phyloP scores from a whole-genome alignment of 1,284 basidiomycete genomes.

The Ceratobasidium sp. region DNA sequence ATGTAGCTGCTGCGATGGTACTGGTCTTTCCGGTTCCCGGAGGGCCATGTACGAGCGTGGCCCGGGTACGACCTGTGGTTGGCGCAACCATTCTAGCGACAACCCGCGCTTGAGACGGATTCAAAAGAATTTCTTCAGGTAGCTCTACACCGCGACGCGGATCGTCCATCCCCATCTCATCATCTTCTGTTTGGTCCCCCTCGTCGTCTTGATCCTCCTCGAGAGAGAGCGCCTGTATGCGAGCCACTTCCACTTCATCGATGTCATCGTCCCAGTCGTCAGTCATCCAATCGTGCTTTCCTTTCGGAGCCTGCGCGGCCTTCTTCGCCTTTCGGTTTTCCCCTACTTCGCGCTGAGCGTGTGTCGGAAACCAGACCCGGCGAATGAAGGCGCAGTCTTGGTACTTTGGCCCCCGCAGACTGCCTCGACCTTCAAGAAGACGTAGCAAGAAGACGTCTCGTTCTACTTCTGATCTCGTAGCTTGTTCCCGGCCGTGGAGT shows the following conservation, averaged over 20 bases:
- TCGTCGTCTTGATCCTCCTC: conserved; percentile 6
- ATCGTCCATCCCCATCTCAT: not conserved
- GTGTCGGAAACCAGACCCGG: conserved; percentile 44
- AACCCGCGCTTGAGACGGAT: conserved; percentile 21
- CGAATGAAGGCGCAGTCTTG: conserved; percentile 40
- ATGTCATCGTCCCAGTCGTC: conserved; percentile 35
- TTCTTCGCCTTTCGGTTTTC: conserved; percentile 18
- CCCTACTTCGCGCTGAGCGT: not conserved
- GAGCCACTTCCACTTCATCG: conserved; percentile 26
- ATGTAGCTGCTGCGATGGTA: conserved; percentile 70
- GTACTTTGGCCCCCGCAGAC: conserved; percentile 27
- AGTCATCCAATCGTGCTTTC: conserved; percentile 14
- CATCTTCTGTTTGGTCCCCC: conserved; percentile 34
- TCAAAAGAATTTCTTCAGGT: conserved; percentile 10
- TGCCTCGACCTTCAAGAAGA: conserved; percentile 32
- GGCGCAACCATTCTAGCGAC: conserved; percentile 39
- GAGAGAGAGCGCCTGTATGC: conserved; percentile 1
- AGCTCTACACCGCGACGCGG: conserved; percentile 18
- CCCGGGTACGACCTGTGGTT: conserved; percentile 1
- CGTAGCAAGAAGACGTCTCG: conserved; percentile 41
- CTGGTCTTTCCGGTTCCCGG: conserved; percentile 71
- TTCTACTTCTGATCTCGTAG: conserved; percentile 28
- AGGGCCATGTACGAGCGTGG: conserved; percentile 66
- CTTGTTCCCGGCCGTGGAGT: conserved; percentile 36
- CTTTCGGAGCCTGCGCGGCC: not conserved